Conservation (phyloP, 805 yeast genomes). For the Candida yuanshanica region DNA sequence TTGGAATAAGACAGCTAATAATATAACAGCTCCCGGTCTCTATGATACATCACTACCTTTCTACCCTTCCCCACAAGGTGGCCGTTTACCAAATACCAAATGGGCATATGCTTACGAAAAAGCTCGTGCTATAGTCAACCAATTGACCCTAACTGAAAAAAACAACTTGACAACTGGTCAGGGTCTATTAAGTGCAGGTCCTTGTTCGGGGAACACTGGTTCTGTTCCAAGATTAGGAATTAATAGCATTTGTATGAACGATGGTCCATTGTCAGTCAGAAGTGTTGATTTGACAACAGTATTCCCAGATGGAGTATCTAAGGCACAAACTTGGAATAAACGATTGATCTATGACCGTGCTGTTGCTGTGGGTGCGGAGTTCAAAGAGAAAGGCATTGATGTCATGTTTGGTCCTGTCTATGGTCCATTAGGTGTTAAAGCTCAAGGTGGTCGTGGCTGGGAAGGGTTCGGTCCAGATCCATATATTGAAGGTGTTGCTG, state of each 20-base stretch:
- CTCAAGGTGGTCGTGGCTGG: conserved; percentile 60
- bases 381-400: conserved; percentile 46
- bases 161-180: conserved; percentile 56
- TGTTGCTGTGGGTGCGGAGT: conserved; percentile 47
- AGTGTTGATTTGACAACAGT: conserved; percentile 45
- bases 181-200: conserved; percentile 48
- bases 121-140: conserved; percentile 45
- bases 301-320: conserved; percentile 50
- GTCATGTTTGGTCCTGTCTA: conserved; percentile 47
- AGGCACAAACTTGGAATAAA: conserved; percentile 49
- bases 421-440: conserved; percentile 54
- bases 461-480: conserved; percentile 62
- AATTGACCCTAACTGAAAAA: conserved; percentile 48
- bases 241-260: conserved; percentile 48
- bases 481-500: conserved; percentile 49
- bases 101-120: conserved; percentile 50
- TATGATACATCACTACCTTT: conserved; percentile 6
- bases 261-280: conserved; percentile 53
- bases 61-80: conserved; percentile 23
- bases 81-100: conserved; percentile 38
- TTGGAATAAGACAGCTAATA: too few species aligned
- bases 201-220: conserved; percentile 55
- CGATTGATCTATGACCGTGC: conserved; percentile 46
- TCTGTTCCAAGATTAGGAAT: conserved; percentile 47
- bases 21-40: background rate